Evolutionary conservation across 2,329 filamentous ascomycete species (phyloP).

Genomic region (Botrytis medusae): DNA sequence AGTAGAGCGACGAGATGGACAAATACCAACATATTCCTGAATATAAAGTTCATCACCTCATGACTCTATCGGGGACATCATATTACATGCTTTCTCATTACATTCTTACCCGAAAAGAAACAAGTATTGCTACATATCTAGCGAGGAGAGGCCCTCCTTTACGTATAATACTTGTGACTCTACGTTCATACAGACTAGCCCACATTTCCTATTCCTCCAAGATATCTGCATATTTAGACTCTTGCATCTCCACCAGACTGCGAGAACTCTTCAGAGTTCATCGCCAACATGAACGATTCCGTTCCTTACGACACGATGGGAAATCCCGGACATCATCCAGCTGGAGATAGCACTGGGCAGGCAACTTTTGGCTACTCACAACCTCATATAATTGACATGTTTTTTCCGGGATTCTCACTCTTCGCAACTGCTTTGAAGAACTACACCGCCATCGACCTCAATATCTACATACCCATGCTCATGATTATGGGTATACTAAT

Average conservation of each 20-base stretch:
- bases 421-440: constrained; percentile 53
- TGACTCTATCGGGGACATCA: constrained; percentile 7
- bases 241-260: not conserved
- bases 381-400: constrained; percentile 51
- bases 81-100: not conserved
- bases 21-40: not conserved
- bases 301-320: not conserved
- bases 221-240: not conserved
- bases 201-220: not conserved
- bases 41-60: not conserved
- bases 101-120: not conserved
- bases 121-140: not conserved
- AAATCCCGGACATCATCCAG: not conserved
- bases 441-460: constrained; percentile 62
- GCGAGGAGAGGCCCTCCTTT: too few relatives aligned
- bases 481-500: constrained; percentile 50
- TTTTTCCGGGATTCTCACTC: constrained; percentile 65
- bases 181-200: not conserved
- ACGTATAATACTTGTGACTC: not conserved
- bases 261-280: not conserved
- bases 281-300: constrained; percentile 11
- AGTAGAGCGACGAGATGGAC: too few relatives aligned
- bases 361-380: constrained; percentile 37
- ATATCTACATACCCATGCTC: constrained; percentile 60
- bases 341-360: not conserved